Evolutionary conservation across 345 rosid species (phyloP), one percentile per base, ranked within the genome.

Genomic region (Gossypium longicalyx): DNA sequence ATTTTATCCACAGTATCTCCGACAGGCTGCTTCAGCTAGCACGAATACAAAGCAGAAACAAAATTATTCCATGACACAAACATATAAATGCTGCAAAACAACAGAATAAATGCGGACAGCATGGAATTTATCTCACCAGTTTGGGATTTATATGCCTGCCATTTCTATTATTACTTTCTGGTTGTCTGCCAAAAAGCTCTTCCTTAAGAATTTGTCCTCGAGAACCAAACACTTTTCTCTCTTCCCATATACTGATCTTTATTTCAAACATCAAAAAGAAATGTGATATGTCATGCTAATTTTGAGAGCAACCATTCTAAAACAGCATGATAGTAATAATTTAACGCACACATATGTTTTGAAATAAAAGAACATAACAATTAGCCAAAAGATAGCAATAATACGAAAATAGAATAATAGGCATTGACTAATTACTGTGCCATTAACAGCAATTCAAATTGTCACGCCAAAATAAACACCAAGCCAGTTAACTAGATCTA

Each of bases 191-290:
- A 9, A 84, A 75, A 76, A 95, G 67, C 84, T 95, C 98, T 81
- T 93, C 99, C 84, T 90, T 95, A 59, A 95, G 90, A 80, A 83
- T 84, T 74, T 90, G 97, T 38, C 93, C 98, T 41, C 84, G 87
- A 29, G 99, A 93, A 85, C 97, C 97, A 85, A 96, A 96, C 69
- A 96, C 99, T 78, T 93, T 96, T 81, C 99, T 86, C 66, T 96
- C 98, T 82, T 96, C 99, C 99, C 97, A 95, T 73, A 93, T 93
- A 74, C 86, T 78, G 72, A 95, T 83, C 99, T 95, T 84, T 60
- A 77, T 13, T 20, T 27, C 67, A 17, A 76, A 34, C 22, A 71
- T 7, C 52, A 48, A 74, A 72, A 3, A n/a, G 53, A 51, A 47
- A 53, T 15, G 63, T 22, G 53, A 54, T 17, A 61, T 27, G 63